Conservation (phyloP, 2,329 filamentous ascomycete genomes). For the Rhexocercosporidium sp. region DNA sequence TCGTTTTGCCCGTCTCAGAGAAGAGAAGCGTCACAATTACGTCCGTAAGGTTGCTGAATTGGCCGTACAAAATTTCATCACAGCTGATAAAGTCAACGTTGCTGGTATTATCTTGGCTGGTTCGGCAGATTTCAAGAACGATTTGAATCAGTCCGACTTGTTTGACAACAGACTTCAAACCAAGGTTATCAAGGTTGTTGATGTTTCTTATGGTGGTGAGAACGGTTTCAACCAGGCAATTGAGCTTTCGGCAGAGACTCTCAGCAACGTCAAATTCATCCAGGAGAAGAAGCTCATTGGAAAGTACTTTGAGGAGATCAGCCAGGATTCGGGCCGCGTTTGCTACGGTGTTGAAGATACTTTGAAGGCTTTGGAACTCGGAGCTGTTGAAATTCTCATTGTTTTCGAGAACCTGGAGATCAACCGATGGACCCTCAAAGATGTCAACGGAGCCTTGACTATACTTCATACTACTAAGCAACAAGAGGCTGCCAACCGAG, state of each 20-base stretch:
- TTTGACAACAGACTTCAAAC: slow-evolving; percentile 89
- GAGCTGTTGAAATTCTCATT: slow-evolving; percentile 92
- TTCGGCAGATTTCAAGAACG: slow-evolving; percentile 99
- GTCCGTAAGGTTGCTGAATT: slow-evolving; percentile 98
- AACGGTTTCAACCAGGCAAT: slow-evolving; percentile 99
- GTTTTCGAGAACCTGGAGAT: slow-evolving; percentile 98
- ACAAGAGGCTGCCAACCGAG: slow-evolving; percentile 76
- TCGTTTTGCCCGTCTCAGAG: slow-evolving; percentile 98
- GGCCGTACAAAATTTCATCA: slow-evolving; percentile 99
- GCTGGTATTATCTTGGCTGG: slow-evolving; percentile 93
- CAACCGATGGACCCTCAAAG: slow-evolving; percentile 88
- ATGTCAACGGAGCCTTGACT: slow-evolving; percentile 71
- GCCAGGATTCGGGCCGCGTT: slow-evolving; percentile 93
- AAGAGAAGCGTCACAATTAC: slow-evolving; percentile 99
- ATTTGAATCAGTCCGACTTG: slow-evolving; percentile 95
- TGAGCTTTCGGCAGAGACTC: slow-evolving; percentile 90
- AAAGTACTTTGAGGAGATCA: slow-evolving; percentile 99
- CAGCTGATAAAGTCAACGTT: slow-evolving; percentile 97
- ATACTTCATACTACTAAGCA: slow-evolving; percentile 88
- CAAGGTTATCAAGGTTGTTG: slow-evolving; percentile 99
- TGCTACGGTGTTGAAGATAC: slow-evolving; percentile 99
- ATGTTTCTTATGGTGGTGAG: slow-evolving; percentile 98
- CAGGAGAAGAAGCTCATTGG: slow-evolving; percentile 99
- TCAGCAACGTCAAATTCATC: slow-evolving; percentile 99
- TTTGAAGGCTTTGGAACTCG: slow-evolving; percentile 92